Evolutionary conservation across 805 yeast species (phyloP), one percentile per base, ranked within the genome.

Genomic region (Grigorovia transvaalensis): DNA sequence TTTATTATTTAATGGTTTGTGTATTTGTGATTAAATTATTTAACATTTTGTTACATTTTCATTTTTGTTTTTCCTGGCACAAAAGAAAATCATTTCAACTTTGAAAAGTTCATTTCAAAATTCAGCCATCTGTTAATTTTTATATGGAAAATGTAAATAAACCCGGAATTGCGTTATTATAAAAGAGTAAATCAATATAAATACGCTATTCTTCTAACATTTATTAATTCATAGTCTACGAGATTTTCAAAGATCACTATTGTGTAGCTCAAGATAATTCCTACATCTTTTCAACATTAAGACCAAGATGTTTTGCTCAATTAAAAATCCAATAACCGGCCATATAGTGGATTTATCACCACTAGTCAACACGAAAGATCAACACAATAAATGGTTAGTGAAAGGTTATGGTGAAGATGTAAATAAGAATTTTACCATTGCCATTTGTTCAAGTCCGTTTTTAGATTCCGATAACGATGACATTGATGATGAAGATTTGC

Each of bases 341-440:
- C 49, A 62, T 44, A 64, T 57, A 50, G 63, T 66, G 38, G 70
- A 66, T 49, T 51, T 66, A 19, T 65, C 69, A n/a, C 64, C 58
- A 19, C 55, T 66, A 15, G 60, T 69, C 27, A 33, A 5, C 29
- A n/a, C 12, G 18, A 11, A 18, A 35, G 40, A 6, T n/a, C 41
- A 45, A n/a, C 23, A 17, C 23, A 45, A 30, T 30, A 59, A 65
- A 23, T 87, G 90, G 88, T 67, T 73, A 43, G 81, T 90, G 2
- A 76, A 75, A 54, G 95, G 95, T 0, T 77, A 75, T 64, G 93
- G 84, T 56, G 79, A 78, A 59, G 81, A 81, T 29, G 72, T 70
- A 47, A 80, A 81, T 33, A 73, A 70, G 47, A 89, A 89, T 67
- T 89, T 84, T 69, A 84, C 91, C 1, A 58, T 85, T 44, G 84